phyloP scores from a whole-genome alignment of 2,329 filamentous ascomycete genomes.

The Penicillium frequentans region DNA sequence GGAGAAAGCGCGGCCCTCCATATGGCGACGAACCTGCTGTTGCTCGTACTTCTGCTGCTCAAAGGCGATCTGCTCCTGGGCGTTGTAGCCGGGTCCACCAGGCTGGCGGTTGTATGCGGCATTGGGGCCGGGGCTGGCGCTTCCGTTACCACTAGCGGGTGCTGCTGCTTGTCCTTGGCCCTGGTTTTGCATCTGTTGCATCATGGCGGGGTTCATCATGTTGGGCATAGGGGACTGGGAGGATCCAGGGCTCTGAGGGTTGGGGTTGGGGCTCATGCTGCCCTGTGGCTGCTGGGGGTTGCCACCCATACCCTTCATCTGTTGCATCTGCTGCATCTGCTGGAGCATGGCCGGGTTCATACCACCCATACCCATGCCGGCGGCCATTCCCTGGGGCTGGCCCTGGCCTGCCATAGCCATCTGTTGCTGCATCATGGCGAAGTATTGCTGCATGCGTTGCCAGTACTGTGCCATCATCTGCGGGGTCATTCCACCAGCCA shows the following conservation, averaged over 20 bases:
- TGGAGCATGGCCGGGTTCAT: slow-evolving; percentile 77
- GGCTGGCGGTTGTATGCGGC: slow-evolving; percentile 47
- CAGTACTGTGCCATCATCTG: slow-evolving; percentile 99
- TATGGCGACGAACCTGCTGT: slow-evolving; percentile 61
- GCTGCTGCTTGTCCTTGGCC: slow-evolving; percentile 37
- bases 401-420: slow-evolving; percentile 61
- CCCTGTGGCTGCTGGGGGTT: slow-evolving; percentile 30
- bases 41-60: slow-evolving; percentile 79
- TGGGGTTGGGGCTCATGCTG: slow-evolving; percentile 35
- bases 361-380: slow-evolving; percentile 58
- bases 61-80: slow-evolving; percentile 71
- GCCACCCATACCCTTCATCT: slow-evolving; percentile 55
- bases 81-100: slow-evolving; percentile 60
- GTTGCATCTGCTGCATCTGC: slow-evolving; percentile 66
- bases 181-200: slow-evolving; percentile 59
- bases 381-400: slow-evolving; percentile 42
- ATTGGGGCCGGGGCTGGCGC: slow-evolving; percentile 53
- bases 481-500: slow-evolving; percentile 73
- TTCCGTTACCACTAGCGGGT: slow-evolving; percentile 23
- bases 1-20: slow-evolving; percentile 42
- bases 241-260: slow-evolving; percentile 32
- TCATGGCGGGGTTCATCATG: slow-evolving; percentile 71
- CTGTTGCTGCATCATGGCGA: slow-evolving; percentile 90
- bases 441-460: slow-evolving; percentile 98
- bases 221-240: slow-evolving; percentile 58